phyloP scores from a whole-genome alignment of 257 asterid species.

The Forsythia suspensa region DNA sequence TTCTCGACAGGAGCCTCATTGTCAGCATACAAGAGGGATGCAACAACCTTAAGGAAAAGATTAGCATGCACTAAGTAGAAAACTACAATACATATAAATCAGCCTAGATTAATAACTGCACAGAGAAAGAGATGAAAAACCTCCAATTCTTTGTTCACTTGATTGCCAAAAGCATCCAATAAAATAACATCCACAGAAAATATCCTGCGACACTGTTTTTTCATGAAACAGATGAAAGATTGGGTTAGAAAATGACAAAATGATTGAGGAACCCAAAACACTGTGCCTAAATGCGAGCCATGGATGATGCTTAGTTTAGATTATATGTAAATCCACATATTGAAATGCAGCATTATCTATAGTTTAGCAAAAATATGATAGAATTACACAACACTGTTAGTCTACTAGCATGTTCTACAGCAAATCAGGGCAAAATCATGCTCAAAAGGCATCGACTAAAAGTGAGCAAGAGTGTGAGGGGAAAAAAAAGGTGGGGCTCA shows the following conservation, averaged over 20 bases:
- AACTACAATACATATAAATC: neutral
- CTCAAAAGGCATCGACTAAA: neutral
- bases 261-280: neutral
- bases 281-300: conserved; percentile 1
- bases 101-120: neutral
- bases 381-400: neutral
- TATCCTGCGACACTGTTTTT: conserved; percentile 75
- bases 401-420: neutral
- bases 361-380: neutral
- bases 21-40: conserved; percentile 78
- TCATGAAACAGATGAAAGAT: neutral
- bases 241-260: conserved; percentile 19
- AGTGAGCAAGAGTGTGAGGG: neutral
- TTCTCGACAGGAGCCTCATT: conserved; percentile 58
- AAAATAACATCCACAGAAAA: conserved; percentile 74
- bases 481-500: neutral
- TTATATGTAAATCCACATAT: conserved; percentile 13
- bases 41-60: conserved; percentile 62
- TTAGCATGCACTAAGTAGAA: conserved; percentile 14
- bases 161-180: conserved; percentile 53
- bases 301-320: neutral
- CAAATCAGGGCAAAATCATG: neutral
- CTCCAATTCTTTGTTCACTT: conserved; percentile 68
- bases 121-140: conserved; percentile 36
- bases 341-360: neutral